Conservation (phyloP, 495 filamentous ascomycete species). For the Aspergillus coremiiformis region DNA sequence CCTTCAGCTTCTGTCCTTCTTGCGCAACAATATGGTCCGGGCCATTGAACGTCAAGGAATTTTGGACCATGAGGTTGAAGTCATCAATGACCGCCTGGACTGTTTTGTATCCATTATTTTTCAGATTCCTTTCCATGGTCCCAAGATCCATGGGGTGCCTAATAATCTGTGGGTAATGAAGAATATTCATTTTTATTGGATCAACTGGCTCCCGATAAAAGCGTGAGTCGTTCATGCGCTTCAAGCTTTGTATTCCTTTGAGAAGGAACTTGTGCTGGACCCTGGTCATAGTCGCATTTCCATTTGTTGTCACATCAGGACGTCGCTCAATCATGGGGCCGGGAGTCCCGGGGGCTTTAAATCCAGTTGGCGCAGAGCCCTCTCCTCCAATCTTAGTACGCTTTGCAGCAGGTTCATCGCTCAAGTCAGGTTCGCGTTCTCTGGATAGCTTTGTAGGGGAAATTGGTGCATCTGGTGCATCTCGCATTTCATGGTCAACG, state of each 20-base stretch:
- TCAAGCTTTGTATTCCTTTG: constrained; percentile 57
- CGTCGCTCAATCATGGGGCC: constrained; percentile 21
- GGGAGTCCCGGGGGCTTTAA: constrained; percentile 34
- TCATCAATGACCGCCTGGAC: constrained; percentile 63
- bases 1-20: constrained; percentile 53
- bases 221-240: constrained; percentile 68
- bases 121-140: constrained; percentile 75
- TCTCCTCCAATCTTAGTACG: constrained; percentile 58
- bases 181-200: constrained; percentile 55
- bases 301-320: constrained; percentile 5
- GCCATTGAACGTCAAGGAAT: constrained; percentile 77
- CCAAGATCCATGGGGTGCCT: constrained; percentile 73
- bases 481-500: constrained; percentile 36
- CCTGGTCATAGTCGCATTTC: constrained; percentile 39
- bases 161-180: constrained; percentile 63
- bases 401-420: constrained; percentile 71
- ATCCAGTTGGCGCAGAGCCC: constrained; percentile 17
- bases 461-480: constrained; percentile 29
- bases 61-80: constrained; percentile 65
- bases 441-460: constrained; percentile 54
- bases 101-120: constrained; percentile 54
- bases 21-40: constrained; percentile 60
- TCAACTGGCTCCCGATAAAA: constrained; percentile 75
- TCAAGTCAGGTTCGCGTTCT: constrained; percentile 61
- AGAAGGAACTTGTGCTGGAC: constrained; percentile 50